Evolutionary conservation across 257 asterid genomes (phyloP).

Genomic region (Haberlea rhodopensis): DNA sequence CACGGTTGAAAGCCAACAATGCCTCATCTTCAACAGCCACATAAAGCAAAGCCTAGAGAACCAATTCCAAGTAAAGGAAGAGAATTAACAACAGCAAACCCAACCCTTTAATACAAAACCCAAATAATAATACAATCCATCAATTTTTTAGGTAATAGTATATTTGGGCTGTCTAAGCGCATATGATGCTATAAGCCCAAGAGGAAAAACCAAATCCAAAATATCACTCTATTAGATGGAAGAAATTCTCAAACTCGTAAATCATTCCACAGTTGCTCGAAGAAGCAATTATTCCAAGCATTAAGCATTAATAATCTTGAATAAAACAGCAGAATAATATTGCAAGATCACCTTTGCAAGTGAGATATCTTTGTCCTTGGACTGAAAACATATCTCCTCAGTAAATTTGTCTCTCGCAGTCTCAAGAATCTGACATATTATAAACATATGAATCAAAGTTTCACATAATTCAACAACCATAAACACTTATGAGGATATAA

Average conservation of each 20-base stretch:
- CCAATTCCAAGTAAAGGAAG: not conserved
- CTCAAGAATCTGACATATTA: constrained; percentile 54
- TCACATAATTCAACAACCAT: constrained; percentile 20
- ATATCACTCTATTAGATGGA: not conserved
- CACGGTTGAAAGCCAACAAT: constrained; percentile 60
- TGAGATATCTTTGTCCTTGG: constrained; percentile 83
- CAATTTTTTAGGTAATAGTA: not conserved
- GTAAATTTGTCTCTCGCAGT: constrained; percentile 75
- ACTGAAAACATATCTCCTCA: constrained; percentile 71
- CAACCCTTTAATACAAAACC: not conserved
- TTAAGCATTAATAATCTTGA: constrained; percentile 15
- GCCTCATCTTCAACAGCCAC: constrained; percentile 88
- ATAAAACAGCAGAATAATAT: constrained; percentile 10
- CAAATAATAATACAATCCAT: not conserved
- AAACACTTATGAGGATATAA: not conserved
- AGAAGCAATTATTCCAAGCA: not conserved
- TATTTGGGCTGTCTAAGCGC: not conserved
- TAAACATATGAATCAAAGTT: constrained; percentile 20
- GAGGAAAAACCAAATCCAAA: not conserved
- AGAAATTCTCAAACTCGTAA: not conserved
- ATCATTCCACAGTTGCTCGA: not conserved
- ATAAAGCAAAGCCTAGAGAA: constrained; percentile 71
- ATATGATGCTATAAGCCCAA: not conserved
- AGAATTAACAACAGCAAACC: constrained; percentile 9
- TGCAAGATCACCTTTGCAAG: constrained; percentile 68